Conservation (phyloP, 805 yeast species). For the Saturnispora saitoi region DNA sequence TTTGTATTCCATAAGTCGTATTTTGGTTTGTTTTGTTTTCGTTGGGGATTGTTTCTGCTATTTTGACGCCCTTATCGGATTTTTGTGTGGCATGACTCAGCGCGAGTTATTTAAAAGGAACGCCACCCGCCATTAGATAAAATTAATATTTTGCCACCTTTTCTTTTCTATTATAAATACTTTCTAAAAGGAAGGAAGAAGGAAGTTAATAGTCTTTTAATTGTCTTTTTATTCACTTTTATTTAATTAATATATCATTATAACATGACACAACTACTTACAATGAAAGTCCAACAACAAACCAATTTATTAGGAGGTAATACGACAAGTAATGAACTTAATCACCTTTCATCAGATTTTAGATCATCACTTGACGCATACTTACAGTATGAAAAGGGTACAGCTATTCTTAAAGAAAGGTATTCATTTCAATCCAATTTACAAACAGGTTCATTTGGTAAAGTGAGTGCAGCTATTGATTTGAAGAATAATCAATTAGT, state of each 20-base stretch:
- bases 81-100: conserved; percentile 1
- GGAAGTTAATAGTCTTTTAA: too few species aligned
- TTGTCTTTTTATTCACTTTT: too few species aligned
- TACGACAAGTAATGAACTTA: neutral
- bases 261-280: too few species aligned
- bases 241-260: too few species aligned
- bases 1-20: too few species aligned
- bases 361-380: conserved; percentile 31
- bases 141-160: too few species aligned
- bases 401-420: conserved; percentile 28
- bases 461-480: conserved; percentile 47
- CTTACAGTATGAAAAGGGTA: conserved; percentile 33
- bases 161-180: too few species aligned
- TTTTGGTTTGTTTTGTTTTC: neutral
- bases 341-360: conserved; percentile 17
- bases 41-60: too few species aligned
- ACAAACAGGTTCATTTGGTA: conserved; percentile 56
- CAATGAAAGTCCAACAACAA: too few species aligned
- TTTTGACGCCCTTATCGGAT: neutral
- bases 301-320: too few species aligned
- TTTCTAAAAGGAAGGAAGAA: too few species aligned
- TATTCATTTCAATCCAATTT: conserved; percentile 38
- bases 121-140: neutral
- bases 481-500: conserved; percentile 27
- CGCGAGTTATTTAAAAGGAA: neutral